phyloP scores from a whole-genome alignment of 129 eudicot genomes.

The Escallonia rubra region DNA sequence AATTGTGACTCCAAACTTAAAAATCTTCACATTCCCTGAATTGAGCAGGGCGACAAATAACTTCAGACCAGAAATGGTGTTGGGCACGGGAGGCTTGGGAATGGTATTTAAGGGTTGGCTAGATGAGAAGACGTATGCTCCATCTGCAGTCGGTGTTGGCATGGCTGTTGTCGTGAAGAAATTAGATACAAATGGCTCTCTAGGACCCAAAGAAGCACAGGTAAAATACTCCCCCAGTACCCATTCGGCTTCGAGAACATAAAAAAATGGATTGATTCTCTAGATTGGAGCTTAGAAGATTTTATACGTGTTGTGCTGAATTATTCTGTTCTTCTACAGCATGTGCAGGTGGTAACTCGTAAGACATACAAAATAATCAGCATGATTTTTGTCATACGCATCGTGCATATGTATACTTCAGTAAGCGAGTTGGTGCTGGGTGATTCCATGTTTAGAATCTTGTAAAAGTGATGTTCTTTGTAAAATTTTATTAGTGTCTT shows the following conservation, averaged over 20 bases:
- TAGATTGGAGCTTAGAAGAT: too few species aligned
- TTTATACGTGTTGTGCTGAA: neutral
- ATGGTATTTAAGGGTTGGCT: slow-evolving; percentile 26
- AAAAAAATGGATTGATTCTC: too few species aligned
- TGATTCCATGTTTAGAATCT: too few species aligned
- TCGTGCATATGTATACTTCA: neutral
- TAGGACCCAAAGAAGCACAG: neutral
- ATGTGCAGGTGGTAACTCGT: neutral
- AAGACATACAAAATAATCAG: neutral
- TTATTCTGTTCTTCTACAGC: neutral
- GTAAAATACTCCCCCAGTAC: neutral
- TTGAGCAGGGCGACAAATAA: slow-evolving; percentile 20
- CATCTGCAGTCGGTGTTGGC: slow-evolving; percentile 19
- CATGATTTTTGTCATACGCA: neutral
- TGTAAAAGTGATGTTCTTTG: too few species aligned
- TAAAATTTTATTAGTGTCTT: too few species aligned
- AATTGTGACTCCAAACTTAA: neutral
- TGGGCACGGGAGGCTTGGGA: slow-evolving; percentile 9
- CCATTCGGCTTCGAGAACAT: too few species aligned
- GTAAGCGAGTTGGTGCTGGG: too few species aligned
- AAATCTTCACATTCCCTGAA: slow-evolving; percentile 17
- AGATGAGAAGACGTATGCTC: slow-evolving; percentile 24
- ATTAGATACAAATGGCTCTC: neutral
- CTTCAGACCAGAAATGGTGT: slow-evolving; percentile 2
- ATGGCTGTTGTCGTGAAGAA: slow-evolving; percentile 17